Conservation (phyloP, 805 yeast species). For the Candida endomychidarum region DNA sequence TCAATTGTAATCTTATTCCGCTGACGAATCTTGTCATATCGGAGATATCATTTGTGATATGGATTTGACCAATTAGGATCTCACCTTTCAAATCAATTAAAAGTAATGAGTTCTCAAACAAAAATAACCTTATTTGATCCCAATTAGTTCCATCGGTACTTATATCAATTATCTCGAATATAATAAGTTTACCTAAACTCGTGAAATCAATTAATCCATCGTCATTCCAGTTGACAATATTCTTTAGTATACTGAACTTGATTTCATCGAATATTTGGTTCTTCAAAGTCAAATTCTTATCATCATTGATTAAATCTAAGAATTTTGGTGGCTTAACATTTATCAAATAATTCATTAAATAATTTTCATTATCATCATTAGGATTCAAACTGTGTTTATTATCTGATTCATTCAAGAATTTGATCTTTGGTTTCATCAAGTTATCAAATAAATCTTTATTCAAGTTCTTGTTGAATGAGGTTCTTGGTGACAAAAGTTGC, state of each 20-base stretch:
- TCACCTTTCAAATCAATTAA: slow-evolving; percentile 42
- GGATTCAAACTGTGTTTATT: slow-evolving; percentile 4
- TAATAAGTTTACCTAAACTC: slow-evolving; percentile 25
- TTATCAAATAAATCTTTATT: slow-evolving; percentile 16
- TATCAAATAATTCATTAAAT: slow-evolving; percentile 19
- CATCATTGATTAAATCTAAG: slow-evolving; percentile 12
- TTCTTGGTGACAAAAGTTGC: slow-evolving; percentile 18
- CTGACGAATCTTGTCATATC: slow-evolving; percentile 22
- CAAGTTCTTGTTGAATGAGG: slow-evolving; percentile 17
- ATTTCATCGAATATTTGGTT: slow-evolving; percentile 16
- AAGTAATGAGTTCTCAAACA: slow-evolving; percentile 32
- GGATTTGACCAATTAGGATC: slow-evolving; percentile 44
- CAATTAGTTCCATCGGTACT: slow-evolving; percentile 45
- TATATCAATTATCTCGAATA: slow-evolving; percentile 44
- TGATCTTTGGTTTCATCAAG: slow-evolving; percentile 17
- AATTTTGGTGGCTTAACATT: slow-evolving; percentile 23
- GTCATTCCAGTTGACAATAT: slow-evolving; percentile 10
- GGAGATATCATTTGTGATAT: slow-evolving; percentile 35
- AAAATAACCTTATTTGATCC: slow-evolving; percentile 34
- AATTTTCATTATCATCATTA: slow-evolving; percentile 4
- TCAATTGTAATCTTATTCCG: slow-evolving; percentile 32
- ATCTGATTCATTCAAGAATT: slow-evolving; percentile 10
- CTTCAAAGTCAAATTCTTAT: slow-evolving; percentile 13
- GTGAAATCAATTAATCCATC: slow-evolving; percentile 13
- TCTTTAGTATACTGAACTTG: slow-evolving; percentile 11